These are phyloP conservation scores for Linanthus parryae DNA, from an alignment of 148 eudicot genomes.

Conservation along the genomic window DNA sequence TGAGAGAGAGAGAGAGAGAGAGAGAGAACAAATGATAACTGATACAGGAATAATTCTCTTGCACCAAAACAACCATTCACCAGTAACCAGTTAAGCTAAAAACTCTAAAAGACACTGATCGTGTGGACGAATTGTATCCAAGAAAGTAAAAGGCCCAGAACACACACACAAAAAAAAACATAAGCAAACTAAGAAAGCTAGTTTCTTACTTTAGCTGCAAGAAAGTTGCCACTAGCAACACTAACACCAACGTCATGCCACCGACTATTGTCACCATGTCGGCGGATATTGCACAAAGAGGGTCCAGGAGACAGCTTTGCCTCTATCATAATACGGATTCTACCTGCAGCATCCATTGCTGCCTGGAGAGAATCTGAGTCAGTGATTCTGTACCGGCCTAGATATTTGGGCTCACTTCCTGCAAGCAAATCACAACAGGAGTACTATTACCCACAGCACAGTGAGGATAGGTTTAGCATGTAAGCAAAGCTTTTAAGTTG, in stretches of 20 bases:
- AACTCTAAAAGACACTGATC: neutral
- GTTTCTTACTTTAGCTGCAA: constrained; percentile 78
- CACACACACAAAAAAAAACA: neutral
- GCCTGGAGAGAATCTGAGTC: constrained; percentile 80
- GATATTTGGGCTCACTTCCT: constrained; percentile 73
- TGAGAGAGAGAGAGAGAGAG: too few relatives aligned
- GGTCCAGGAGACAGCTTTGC: constrained; percentile 97
- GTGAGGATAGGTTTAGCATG: too few relatives aligned
- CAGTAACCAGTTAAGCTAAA: neutral
- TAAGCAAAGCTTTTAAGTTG: too few relatives aligned
- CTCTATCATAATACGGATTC: constrained; percentile 72
- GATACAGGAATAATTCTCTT: neutral
- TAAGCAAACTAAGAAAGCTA: neutral
- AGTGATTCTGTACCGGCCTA: constrained; percentile 83
- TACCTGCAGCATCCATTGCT: constrained; percentile 90
- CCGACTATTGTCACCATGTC: constrained; percentile 86
- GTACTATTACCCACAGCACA: neutral
- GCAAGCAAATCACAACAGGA: constrained; percentile 11
- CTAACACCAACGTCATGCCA: constrained; percentile 88
- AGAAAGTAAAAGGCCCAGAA: too few relatives aligned
- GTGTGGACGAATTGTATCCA: neutral
- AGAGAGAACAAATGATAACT: too few relatives aligned
- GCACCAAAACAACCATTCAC: neutral
- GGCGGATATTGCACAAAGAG: constrained; percentile 69
- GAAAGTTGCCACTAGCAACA: constrained; percentile 96